A percentile compares a stretch with the other conserved stretches of the same genome.
Evolutionary conservation across 2,329 filamentous ascomycete species (phyloP).

Genomic region (Helicocarpus griseus): DNA sequence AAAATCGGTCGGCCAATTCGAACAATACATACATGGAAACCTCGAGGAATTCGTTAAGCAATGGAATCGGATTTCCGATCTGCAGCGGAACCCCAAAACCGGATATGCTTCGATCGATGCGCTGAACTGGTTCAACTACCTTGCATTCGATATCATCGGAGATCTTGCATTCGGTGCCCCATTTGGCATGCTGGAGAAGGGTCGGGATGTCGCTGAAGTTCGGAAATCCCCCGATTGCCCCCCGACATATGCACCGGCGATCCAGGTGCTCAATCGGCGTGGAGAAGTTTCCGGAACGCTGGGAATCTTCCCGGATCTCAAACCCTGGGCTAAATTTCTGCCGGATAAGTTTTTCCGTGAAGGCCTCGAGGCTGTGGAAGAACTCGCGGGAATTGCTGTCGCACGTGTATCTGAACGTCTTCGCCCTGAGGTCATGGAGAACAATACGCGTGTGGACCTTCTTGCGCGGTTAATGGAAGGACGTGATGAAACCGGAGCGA

Average conservation of each 20-base stretch:
- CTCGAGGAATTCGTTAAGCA: slow-evolving; percentile 62
- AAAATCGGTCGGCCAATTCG: slow-evolving; percentile 73
- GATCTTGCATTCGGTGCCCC: slow-evolving; percentile 62
- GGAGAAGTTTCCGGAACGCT: slow-evolving; percentile 78
- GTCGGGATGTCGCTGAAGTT: slow-evolving; percentile 67
- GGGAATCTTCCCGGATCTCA: slow-evolving; percentile 63
- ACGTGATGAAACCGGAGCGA: slow-evolving; percentile 67
- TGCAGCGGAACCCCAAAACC: slow-evolving; percentile 36
- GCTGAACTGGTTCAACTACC: slow-evolving; percentile 70
- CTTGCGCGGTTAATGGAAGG: slow-evolving; percentile 78
- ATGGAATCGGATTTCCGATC: slow-evolving; percentile 57
- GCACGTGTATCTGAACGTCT: slow-evolving; percentile 68
- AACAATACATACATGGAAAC: slow-evolving; percentile 79
- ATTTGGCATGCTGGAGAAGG: slow-evolving; percentile 73
- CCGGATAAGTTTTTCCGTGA: slow-evolving; percentile 74
- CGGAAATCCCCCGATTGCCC: slow-evolving; percentile 50
- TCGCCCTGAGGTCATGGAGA: slow-evolving; percentile 51
- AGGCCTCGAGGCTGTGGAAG: slow-evolving; percentile 64
- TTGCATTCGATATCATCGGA: slow-evolving; percentile 52
- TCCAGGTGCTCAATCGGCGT: slow-evolving; percentile 78
- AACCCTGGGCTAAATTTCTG: slow-evolving; percentile 69
- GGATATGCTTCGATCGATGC: slow-evolving; percentile 59
- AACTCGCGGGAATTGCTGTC: slow-evolving; percentile 79
- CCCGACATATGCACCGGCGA: slow-evolving; percentile 63
- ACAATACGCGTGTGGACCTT: slow-evolving; percentile 63